These are phyloP conservation scores for Fusarium coffeatum DNA, from an alignment of 2,329 filamentous ascomycete genomes.

Conservation along the genomic window DNA sequence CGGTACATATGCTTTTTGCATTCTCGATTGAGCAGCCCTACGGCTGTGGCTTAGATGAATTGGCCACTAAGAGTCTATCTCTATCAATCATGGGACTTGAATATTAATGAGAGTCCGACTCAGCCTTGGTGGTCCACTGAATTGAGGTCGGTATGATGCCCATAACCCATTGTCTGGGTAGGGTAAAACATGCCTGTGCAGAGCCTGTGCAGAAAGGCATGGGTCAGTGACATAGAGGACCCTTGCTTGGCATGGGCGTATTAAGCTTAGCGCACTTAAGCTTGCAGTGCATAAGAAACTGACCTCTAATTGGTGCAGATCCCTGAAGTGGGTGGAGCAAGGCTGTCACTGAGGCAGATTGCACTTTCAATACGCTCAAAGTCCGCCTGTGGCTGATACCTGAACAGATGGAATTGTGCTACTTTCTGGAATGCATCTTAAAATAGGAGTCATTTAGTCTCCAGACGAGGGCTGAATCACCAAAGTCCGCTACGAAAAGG, in stretches of 20 bases:
- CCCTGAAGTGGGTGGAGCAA: slow-evolving; percentile 8
- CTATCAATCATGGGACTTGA: neutral
- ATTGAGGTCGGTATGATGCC: neutral
- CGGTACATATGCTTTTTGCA: neutral
- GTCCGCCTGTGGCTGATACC: neutral
- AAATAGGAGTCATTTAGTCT: neutral
- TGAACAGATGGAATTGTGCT: neutral
- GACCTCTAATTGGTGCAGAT: neutral
- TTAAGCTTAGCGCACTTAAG: slow-evolving; percentile 34
- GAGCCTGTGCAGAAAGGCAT: neutral
- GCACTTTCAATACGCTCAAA: slow-evolving; percentile 14
- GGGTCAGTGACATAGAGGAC: slow-evolving; percentile 23
- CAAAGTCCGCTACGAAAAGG: neutral
- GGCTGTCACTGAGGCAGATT: slow-evolving; percentile 35
- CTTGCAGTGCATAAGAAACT: slow-evolving; percentile 5
- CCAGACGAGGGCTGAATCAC: neutral
- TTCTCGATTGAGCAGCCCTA: slow-evolving; percentile 10
- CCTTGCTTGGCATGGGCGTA: slow-evolving; percentile 24
- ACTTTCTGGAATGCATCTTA: neutral
- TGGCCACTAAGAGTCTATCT: neutral
- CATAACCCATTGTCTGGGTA: neutral
- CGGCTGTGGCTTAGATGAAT: neutral
- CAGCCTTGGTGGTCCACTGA: slow-evolving; percentile 1
- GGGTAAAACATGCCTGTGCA: neutral
- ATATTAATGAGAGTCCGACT: neutral